These are phyloP conservation scores for Suhomyces wounanorum DNA, from an alignment of 1,139 yeast genomes.

Conservation along the genomic window DNA sequence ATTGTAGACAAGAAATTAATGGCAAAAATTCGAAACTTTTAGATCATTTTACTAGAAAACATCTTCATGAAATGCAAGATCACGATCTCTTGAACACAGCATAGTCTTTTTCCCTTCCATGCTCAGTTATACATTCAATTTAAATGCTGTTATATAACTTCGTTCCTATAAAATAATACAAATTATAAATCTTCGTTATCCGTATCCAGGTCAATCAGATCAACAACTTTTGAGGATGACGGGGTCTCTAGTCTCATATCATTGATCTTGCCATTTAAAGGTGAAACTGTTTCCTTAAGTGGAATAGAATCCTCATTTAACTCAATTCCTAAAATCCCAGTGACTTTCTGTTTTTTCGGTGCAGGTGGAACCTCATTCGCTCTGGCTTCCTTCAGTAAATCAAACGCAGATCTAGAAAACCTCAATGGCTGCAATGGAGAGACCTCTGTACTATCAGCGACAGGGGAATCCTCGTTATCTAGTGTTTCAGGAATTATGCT, in stretches of 20 bases:
- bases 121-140: neutral
- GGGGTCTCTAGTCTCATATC: conserved; percentile 11
- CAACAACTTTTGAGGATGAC: neutral
- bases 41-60: too few relatives aligned
- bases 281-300: conserved; percentile 3
- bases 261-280: conserved; percentile 10
- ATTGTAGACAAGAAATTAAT: too few relatives aligned
- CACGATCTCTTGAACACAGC: neutral
- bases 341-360: conserved; percentile 23
- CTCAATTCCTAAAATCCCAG: conserved; percentile 24
- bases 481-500: neutral
- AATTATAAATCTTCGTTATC: neutral
- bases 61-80: neutral
- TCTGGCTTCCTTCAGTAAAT: conserved; percentile 10
- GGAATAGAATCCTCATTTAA: conserved; percentile 16
- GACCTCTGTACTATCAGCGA: neutral
- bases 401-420: conserved; percentile 23
- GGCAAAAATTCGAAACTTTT: too few relatives aligned
- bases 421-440: conserved; percentile 1
- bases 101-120: neutral
- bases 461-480: neutral
- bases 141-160: neutral
- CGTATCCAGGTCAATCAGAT: conserved; percentile 2
- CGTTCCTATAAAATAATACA: neutral
- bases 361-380: conserved; percentile 12